Evolutionary conservation across 2,329 filamentous ascomycete species (phyloP).

Genomic region (Sporothrix pallida): DNA sequence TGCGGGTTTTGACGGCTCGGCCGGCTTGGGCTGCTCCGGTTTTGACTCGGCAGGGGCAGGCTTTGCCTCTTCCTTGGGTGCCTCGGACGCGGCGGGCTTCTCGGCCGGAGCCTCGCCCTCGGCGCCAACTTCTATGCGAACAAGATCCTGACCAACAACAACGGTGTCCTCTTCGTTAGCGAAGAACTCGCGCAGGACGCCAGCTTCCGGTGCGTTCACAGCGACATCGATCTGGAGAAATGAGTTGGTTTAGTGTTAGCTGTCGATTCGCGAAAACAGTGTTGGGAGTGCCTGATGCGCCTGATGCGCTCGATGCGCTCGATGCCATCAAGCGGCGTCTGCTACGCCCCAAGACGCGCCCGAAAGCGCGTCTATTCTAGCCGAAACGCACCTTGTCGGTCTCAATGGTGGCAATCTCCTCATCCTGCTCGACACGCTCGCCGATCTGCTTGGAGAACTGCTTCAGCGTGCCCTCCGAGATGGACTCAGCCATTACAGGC

Average conservation of each 20-base stretch:
- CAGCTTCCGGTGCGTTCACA: constrained; percentile 90
- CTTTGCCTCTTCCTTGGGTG: constrained; percentile 39
- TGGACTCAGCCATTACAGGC: constrained; percentile 97
- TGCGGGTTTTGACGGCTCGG: constrained; percentile 39
- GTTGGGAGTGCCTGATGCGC: background rate
- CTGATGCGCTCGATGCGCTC: no score
- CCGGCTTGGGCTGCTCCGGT: constrained; percentile 48
- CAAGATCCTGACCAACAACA: constrained; percentile 87
- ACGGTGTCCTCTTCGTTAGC: constrained; percentile 96
- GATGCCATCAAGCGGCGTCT: background rate
- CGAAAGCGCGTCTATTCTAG: no score
- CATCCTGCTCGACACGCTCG: constrained; percentile 92
- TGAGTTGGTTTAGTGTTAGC: constrained; percentile 13
- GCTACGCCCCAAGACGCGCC: background rate
- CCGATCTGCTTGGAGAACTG: constrained; percentile 92
- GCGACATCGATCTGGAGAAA: constrained; percentile 82
- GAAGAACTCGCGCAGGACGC: constrained; percentile 88
- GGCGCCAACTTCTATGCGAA: constrained; percentile 82
- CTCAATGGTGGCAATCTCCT: constrained; percentile 98
- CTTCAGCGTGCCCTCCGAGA: constrained; percentile 95
- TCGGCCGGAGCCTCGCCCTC: constrained; percentile 52
- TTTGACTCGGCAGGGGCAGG: constrained; percentile 38
- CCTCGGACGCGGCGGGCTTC: constrained; percentile 40
- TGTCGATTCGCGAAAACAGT: background rate
- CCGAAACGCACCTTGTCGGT: constrained; percentile 81